Base-by-base conservation (phyloP, 257 asterid genomes). In the Gynochthodes officinalis region DNA sequence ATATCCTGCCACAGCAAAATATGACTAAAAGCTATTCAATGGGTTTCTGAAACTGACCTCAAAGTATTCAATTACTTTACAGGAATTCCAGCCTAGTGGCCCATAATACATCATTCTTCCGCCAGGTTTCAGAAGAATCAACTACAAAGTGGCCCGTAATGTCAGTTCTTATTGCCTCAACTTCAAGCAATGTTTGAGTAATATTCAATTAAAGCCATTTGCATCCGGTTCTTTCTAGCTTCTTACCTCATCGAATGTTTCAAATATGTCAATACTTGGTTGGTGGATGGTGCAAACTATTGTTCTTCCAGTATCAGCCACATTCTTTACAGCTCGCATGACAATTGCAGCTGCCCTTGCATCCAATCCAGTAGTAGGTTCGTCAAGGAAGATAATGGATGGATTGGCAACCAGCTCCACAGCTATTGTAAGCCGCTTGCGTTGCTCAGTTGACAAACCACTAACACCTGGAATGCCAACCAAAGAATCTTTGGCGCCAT, bases 341-440 rank as follows among this genome's bases (percentile, higher is more conserved):
- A 86, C 90, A 53, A 86, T 84, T 7, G 90, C 86, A 53, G 90
- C 90, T 52, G 90, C 76, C 69, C 90, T 82, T 27, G 90, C 90
- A 48, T 84, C 90, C 72, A 86, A 68, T 53, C 90, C 90, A 30
- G 88, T 86, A n/a, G 90, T 86, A n/a, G 88, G 90, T 70, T 86
- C 88, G 60, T 86, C 90, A 78, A 86, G 73, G 71, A 86, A 84
- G 54, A 86, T 86, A 44, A 86, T 80, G 15, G 88, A 86, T 16
- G 90, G 90, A 62, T 86, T 86, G 33, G 88, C 88, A 16, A 86
- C 88, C 19, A 86, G 85, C 72, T 86, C 88, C 67, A 86, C 90
- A 21, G 87, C 88, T 1, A 86, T 84, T 15, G 90, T 86, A 10
- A 86, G 84, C 42, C 88, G 82, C 33, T 86, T 86, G 21, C 88